A percentile compares a stretch with the other conserved stretches of the same genome.
These are phyloP conservation scores for Beauveria australis DNA, from an alignment of 2,329 filamentous ascomycete species.

Conservation along the genomic window DNA sequence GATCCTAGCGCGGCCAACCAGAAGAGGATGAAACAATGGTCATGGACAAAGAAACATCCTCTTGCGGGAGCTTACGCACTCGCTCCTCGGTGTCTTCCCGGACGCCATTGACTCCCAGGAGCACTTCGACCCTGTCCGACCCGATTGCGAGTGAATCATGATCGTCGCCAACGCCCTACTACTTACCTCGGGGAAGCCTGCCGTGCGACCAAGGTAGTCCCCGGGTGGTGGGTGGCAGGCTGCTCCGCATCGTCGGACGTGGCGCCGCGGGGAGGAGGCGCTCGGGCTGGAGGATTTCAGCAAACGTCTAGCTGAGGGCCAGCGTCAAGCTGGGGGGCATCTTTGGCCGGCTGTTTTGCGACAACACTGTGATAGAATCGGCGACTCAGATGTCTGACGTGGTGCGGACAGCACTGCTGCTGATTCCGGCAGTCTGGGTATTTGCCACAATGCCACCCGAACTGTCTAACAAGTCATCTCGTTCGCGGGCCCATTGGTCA, in stretches of 20 bases:
- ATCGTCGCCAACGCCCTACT: conserved; percentile 70
- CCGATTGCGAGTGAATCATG: conserved; percentile 68
- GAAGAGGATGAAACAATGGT: background rate
- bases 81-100: conserved; percentile 55
- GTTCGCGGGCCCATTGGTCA: conserved; percentile 25
- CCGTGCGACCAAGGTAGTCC: conserved; percentile 45
- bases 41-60: background rate
- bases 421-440: conserved; percentile 39
- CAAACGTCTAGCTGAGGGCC: background rate
- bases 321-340: background rate
- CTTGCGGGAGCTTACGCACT: conserved; percentile 22
- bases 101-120: conserved; percentile 63
- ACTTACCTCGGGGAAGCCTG: conserved; percentile 55
- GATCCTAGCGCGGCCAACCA: no score
- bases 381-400: background rate
- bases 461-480: conserved; percentile 55
- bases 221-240: conserved; percentile 61
- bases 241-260: background rate
- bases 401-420: background rate
- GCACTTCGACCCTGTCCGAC: conserved; percentile 75
- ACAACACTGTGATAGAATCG: background rate
- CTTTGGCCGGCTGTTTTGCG: background rate
- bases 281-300: background rate
- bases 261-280: background rate
- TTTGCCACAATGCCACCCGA: conserved; percentile 69